Evolutionary conservation across 371 early-diverging fungal species (phyloP), one percentile per base, ranked within the genome.

Genomic region (Mortierella polycephala): DNA sequence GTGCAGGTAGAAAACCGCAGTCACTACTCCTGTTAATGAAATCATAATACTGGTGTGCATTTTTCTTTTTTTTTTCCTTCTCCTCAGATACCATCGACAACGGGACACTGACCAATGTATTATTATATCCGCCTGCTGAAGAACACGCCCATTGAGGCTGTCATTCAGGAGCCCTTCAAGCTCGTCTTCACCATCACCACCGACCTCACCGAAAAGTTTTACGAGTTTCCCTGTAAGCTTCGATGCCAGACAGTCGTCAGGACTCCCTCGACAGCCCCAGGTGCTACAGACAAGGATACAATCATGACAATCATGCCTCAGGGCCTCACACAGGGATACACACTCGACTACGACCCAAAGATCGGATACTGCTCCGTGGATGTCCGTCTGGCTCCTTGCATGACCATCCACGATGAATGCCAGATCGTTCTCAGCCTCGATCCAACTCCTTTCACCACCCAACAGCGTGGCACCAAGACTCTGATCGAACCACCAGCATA

Each of bases 151-250:
- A 20, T 80, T 9, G 81, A 80, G 74, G 81, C 81, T 10, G 81
- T 80, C 54, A 80, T 80, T 46, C 74, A 74, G 61, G 81, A 80
- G 30, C 81, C 81, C 20, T 80, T 80, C 74, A 80, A 80, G 58
- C 49, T 80, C 45, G 81, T 80, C 55, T 80, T 80, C 55, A 80
- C 74, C 14, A 80, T 80, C 64, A 80, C 81, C 20, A 80, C 81
- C 11, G 81, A 80, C 30, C 58, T 80, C n/a, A 80, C 74, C 2
- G 81, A 80, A 70, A 74, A 63, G 61, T 69, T 70, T 23, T 80
- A 80, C 53, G 74, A 80, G 20, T 57, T 61, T 4, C 74, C 74
- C 8, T 80, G 81, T 58, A 80, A 70, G 45, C 81, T 80, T 12
- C 58, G 67, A 0, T 80, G 81, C 46, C 81, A 80, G 21, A 64